phyloP scores from a whole-genome alignment of 2,329 filamentous ascomycete genomes.

The Fusarium nematophilum region DNA sequence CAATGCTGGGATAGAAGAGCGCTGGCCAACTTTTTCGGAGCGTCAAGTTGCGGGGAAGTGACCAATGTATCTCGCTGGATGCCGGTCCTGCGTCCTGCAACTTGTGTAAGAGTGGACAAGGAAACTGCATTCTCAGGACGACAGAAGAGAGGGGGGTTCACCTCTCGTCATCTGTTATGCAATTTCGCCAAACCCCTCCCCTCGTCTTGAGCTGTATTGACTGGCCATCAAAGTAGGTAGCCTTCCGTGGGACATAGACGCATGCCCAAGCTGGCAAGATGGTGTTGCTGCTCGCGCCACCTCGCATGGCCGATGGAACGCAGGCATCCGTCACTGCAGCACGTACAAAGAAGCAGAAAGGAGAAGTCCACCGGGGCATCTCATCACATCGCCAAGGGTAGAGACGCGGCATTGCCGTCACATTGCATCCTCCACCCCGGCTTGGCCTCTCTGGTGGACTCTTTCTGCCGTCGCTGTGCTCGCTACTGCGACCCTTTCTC shows the following conservation, averaged over 20 bases:
- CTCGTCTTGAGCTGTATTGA: slow-evolving; percentile 3
- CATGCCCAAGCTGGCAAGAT: neutral
- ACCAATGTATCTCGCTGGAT: slow-evolving; percentile 16
- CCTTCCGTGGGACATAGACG: slow-evolving; percentile 1
- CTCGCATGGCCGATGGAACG: slow-evolving; percentile 1
- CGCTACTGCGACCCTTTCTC: slow-evolving; percentile 20
- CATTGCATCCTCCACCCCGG: slow-evolving; percentile 15
- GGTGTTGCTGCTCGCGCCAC: slow-evolving; percentile 18
- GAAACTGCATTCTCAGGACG: slow-evolving; percentile 7
- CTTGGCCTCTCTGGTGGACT: neutral
- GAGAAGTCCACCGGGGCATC: slow-evolving; percentile 7
- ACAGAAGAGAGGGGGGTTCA: neutral
- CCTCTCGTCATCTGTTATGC: slow-evolving; percentile 12
- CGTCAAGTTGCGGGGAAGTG: slow-evolving; percentile 37
- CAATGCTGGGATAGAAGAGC: slow-evolving; percentile 18
- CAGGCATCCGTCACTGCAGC: slow-evolving; percentile 2
- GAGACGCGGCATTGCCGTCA: slow-evolving; percentile 9
- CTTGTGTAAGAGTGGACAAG: slow-evolving; percentile 23
- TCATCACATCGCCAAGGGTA: slow-evolving; percentile 9
- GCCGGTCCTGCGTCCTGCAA: slow-evolving; percentile 17
- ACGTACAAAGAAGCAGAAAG: slow-evolving; percentile 9
- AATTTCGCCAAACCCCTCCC: neutral
- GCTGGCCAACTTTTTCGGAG: slow-evolving; percentile 9
- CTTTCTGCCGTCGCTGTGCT: slow-evolving; percentile 18
- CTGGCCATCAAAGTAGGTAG: slow-evolving; percentile 1